Percentiles rank a stretch among this genome's conserved stretches.
phyloP scores from a whole-genome alignment of 164 flowering plant species.

The Cinnamomum chago region DNA sequence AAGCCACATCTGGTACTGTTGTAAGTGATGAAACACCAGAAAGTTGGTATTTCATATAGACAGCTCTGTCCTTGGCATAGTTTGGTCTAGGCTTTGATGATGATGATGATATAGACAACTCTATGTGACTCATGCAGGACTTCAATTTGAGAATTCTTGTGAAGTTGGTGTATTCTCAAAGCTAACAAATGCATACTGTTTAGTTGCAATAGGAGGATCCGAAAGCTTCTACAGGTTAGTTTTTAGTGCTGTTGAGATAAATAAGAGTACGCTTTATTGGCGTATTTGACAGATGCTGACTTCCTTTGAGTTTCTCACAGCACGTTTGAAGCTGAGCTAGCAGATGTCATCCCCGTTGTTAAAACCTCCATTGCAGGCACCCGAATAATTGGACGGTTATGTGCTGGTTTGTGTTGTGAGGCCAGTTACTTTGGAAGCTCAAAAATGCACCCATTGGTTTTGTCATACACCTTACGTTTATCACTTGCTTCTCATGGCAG shows the following conservation, averaged over 20 bases:
- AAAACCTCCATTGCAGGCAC: conserved; percentile 86
- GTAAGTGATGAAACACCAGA: too few species aligned
- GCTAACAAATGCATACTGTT: conserved; percentile 78
- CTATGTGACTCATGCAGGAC: conserved; percentile 32
- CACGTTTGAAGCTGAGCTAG: conserved; percentile 76
- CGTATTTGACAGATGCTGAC: conserved; percentile 1
- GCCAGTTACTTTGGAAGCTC: not conserved
- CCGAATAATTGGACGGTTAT: conserved; percentile 77
- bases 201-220: conserved; percentile 92
- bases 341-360: conserved; percentile 83
- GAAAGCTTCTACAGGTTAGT: conserved; percentile 82
- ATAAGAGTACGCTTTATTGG: not conserved
- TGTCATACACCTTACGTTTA: not conserved
- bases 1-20: too few species aligned
- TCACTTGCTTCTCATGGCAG: conserved; percentile 30
- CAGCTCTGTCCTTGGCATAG: too few species aligned
- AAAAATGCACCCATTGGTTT: not conserved
- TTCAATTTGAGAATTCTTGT: conserved; percentile 73
- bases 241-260: not conserved
- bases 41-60: too few species aligned
- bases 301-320: conserved; percentile 31
- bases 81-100: too few species aligned
- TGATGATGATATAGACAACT: not conserved
- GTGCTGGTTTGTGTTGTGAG: conserved; percentile 54
- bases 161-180: conserved; percentile 79